Conservation (phyloP, 1,284 basidiomycete species). For the Cryptococcus hybrid region DNA sequence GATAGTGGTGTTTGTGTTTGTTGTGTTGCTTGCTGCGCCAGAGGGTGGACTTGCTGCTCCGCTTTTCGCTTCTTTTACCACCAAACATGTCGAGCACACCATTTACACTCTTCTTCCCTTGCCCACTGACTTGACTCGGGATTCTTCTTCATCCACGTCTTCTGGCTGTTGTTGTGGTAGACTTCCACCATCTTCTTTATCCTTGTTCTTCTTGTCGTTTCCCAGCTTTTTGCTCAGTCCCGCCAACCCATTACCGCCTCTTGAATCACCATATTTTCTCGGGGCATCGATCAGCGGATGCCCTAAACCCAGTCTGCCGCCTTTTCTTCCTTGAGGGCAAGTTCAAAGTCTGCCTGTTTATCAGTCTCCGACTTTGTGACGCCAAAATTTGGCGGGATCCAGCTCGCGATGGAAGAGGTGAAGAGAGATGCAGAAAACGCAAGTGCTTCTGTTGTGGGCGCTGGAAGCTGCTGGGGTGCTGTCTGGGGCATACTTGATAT, state of each 20-base stretch:
- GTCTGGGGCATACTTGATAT: background rate
- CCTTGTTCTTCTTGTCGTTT: conserved; percentile 11
- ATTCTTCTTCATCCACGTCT: conserved; percentile 26
- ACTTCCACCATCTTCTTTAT: conserved; percentile 5
- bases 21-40: background rate
- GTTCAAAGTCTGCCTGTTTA: conserved; percentile 6
- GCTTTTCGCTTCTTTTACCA: conserved; percentile 24
- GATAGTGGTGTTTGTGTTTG: background rate
- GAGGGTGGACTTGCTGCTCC: background rate
- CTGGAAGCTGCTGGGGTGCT: background rate
- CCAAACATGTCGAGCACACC: conserved; percentile 21
- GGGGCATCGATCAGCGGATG: conserved; percentile 30
- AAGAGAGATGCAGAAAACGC: conserved; percentile 37
- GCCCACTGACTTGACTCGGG: conserved; percentile 16
- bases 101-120: conserved; percentile 14
- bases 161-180: background rate
- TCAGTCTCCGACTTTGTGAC: conserved; percentile 11
- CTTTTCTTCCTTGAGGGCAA: conserved; percentile 12
- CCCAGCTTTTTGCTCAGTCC: conserved; percentile 13
- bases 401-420: conserved; percentile 35
- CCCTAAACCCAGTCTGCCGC: conserved; percentile 35
- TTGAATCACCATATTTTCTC: conserved; percentile 7
- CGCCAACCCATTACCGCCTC: conserved; percentile 6
- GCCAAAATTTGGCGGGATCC: conserved; percentile 41
- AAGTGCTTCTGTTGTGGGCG: conserved; percentile 27